Evolutionary conservation across 148 eudicot species (phyloP), one percentile per base, ranked within the genome.

Genomic region (Suaeda aralocaspica): DNA sequence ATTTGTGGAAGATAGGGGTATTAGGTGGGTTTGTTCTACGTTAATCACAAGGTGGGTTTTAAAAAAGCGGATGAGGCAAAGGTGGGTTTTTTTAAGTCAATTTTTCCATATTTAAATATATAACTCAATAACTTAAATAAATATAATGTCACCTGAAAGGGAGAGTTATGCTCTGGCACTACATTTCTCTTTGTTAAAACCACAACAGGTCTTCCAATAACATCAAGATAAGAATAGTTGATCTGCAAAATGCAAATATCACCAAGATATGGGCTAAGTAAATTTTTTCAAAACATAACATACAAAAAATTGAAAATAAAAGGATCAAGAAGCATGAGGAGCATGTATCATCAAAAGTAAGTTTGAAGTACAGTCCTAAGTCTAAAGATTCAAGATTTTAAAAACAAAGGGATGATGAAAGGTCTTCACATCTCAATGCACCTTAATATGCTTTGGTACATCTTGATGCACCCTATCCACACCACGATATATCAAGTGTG

Each of bases 181-280:
- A 87, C 89, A 80, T 91, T 94, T 46, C 28, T 79, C 87, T 94
- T 94, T 69, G 87, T 86, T 73, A 94, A 77, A 72, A 94, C 99
- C 76, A 94, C 84, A 59, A 91, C 97, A 58, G 97, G 78, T 79
- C 99, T 84, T 78, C 99, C 99, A 66, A 87, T 76, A 45, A 94
- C 72, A 68, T 94, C 97, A 80, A 94, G 99, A 78, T 94, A 94
- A 26, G 99, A 87, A 79, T 89, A 85, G 55, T 84, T 91, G 71
- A 79, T 91, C 99, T 94, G 96, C 83, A 83, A 33, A 81, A 97
- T 94, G 96, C 83, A 83, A 33, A 81, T 24, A 66, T 30, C 51
- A 61, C 3, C 57, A 66, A 73, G 25, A 41, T 5, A 30, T 14
- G 57, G 10, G 42, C 24, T 41, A 63, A 41, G 30, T 63, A 24